Conservation (phyloP, 768 basidiomycete species). For the Gloeophyllum trabeum region DNA sequence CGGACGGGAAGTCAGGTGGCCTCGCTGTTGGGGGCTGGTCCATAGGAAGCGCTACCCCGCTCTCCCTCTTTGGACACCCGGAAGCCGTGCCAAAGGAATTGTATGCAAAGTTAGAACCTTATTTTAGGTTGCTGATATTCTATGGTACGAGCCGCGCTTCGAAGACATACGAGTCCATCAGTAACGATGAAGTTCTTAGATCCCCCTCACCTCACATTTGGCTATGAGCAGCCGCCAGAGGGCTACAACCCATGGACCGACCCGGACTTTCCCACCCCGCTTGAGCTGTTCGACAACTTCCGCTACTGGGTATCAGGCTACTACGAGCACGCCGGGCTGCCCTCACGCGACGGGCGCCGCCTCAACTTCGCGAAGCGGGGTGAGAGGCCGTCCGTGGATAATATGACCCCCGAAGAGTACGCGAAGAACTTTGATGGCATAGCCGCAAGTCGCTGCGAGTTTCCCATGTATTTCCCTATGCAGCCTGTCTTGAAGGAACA, state of each 20-base stretch:
- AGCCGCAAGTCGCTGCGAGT: background rate
- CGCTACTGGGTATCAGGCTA: constrained; percentile 19
- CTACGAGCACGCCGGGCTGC: constrained; percentile 13
- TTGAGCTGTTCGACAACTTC: constrained; percentile 16
- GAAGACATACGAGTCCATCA: background rate
- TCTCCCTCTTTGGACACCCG: constrained; percentile 19
- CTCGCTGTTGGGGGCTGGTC: constrained; percentile 30
- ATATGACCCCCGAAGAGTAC: constrained; percentile 13
- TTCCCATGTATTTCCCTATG: constrained; percentile 12
- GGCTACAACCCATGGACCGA: constrained; percentile 14
- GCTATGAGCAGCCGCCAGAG: constrained; percentile 10
- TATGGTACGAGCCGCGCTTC: constrained; percentile 16
- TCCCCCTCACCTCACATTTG: constrained; percentile 19
- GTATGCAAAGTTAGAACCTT: constrained; percentile 16
- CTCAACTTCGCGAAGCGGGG: constrained; percentile 14
- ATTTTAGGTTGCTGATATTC: constrained; percentile 20
- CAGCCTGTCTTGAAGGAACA: constrained; percentile 11
- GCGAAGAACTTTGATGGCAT: constrained; percentile 4
- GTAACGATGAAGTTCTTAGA: constrained; percentile 11
- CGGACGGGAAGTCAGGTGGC: constrained; percentile 20
- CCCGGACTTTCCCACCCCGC: constrained; percentile 12
- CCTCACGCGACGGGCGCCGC: constrained; percentile 6
- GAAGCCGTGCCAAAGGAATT: constrained; percentile 11
- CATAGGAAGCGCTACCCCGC: constrained; percentile 17
- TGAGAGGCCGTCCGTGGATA: constrained; percentile 9